These are phyloP conservation scores for Cerioporus squamosus DNA, from an alignment of 1,284 basidiomycete genomes.

Conservation along the genomic window DNA sequence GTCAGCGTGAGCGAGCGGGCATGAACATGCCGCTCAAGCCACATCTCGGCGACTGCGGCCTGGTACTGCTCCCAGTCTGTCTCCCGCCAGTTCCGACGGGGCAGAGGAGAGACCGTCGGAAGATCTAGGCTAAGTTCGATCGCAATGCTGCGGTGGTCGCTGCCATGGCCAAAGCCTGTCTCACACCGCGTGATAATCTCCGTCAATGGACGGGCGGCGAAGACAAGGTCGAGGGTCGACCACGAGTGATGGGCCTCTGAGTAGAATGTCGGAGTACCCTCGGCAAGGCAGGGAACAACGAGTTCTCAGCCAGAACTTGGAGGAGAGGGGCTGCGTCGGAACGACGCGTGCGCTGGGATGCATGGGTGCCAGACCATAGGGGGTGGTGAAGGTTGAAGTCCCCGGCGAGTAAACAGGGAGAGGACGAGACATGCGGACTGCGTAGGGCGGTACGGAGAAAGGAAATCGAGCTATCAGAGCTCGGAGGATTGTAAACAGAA, in stretches of 20 bases:
- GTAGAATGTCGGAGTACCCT: not conserved
- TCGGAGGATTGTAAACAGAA: constrained; percentile 4
- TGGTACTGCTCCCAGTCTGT: not conserved
- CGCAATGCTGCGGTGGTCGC: constrained; percentile 1
- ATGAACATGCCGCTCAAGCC: not conserved
- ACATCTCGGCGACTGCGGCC: not conserved
- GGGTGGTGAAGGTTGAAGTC: constrained; percentile 14
- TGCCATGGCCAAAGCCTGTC: not conserved
- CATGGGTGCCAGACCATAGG: constrained; percentile 1
- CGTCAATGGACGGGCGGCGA: not conserved
- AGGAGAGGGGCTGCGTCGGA: constrained; percentile 22
- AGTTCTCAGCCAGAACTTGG: not conserved
- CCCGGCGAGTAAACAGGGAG: not conserved
- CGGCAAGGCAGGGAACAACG: not conserved
- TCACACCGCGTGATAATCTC: not conserved
- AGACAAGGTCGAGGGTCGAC: constrained; percentile 10
- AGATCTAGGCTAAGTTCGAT: not conserved
- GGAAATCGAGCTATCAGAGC: not conserved
- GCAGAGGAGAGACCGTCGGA: not conserved
- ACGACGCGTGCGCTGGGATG: constrained; percentile 26
- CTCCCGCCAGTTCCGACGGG: constrained; percentile 1
- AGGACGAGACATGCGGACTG: not conserved
- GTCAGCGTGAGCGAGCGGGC: not conserved
- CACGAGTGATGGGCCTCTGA: not conserved
- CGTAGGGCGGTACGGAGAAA: not conserved